phyloP scores from a whole-genome alignment of 2,329 filamentous ascomycete species.

The Colletotrichum echinochloae region DNA sequence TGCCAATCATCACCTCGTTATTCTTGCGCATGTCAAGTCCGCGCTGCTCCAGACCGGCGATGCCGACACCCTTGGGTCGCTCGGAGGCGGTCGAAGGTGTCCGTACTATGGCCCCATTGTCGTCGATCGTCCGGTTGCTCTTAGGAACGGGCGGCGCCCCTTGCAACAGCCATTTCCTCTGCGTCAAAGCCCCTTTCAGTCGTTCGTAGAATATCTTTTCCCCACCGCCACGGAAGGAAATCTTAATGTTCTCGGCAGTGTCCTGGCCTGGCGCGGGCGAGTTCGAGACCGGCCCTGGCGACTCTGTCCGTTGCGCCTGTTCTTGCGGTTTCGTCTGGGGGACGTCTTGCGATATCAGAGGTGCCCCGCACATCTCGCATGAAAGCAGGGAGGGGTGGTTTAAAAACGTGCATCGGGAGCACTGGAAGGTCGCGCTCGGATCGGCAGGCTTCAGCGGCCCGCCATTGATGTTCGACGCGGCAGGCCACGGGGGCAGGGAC shows the following conservation, averaged over 20 bases:
- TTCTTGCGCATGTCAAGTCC: slow-evolving; percentile 88
- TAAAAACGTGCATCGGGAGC: slow-evolving; percentile 90
- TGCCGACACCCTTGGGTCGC: slow-evolving; percentile 78
- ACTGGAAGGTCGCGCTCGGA: slow-evolving; percentile 66
- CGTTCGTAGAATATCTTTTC: slow-evolving; percentile 92
- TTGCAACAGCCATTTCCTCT: slow-evolving; percentile 95
- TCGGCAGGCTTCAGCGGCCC: slow-evolving; percentile 44
- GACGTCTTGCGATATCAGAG: slow-evolving; percentile 70
- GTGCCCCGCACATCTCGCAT: slow-evolving; percentile 92
- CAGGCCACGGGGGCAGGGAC: slow-evolving; percentile 33
- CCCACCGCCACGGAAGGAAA: slow-evolving; percentile 91
- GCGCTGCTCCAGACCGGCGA: slow-evolving; percentile 90
- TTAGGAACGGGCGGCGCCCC: slow-evolving; percentile 89
- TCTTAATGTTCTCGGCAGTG: slow-evolving; percentile 81
- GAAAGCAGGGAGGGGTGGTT: slow-evolving; percentile 89
- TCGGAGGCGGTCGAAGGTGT: slow-evolving; percentile 39
- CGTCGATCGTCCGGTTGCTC: slow-evolving; percentile 56
- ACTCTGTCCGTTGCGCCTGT: slow-evolving; percentile 69
- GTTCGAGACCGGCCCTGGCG: slow-evolving; percentile 78
- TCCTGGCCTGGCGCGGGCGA: slow-evolving; percentile 58
- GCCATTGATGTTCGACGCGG: slow-evolving; percentile 40
- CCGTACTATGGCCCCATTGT: slow-evolving; percentile 50
- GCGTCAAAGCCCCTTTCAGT: slow-evolving; percentile 86
- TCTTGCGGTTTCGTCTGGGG: slow-evolving; percentile 54
- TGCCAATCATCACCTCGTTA: slow-evolving; percentile 92